Conservation (phyloP, 768 basidiomycete species). For the Pleurotus salmoneostramineus region DNA sequence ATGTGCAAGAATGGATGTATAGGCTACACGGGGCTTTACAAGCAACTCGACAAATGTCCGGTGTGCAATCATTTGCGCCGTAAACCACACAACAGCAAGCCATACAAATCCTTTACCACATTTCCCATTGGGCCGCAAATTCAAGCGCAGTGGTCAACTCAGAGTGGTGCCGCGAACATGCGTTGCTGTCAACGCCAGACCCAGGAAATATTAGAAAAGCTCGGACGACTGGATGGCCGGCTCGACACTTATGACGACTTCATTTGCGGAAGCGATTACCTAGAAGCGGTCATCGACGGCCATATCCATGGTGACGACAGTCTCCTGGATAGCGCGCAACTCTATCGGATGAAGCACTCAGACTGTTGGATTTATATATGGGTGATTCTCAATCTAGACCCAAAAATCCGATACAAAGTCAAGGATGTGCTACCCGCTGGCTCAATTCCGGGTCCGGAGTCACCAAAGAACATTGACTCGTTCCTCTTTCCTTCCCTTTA, state of each 20-base stretch:
- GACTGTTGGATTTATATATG: slow-evolving; percentile 41
- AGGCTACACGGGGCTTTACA: slow-evolving; percentile 31
- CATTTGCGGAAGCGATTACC: slow-evolving; percentile 22
- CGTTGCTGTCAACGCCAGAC: slow-evolving; percentile 14
- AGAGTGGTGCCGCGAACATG: slow-evolving; percentile 17
- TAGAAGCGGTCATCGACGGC: slow-evolving; percentile 12
- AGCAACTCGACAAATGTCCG: slow-evolving; percentile 18
- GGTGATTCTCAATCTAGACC: slow-evolving; percentile 27
- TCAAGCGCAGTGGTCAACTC: slow-evolving; percentile 24
- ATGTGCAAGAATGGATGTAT: slow-evolving; percentile 39
- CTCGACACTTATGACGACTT: slow-evolving; percentile 20
- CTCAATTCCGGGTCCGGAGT: slow-evolving; percentile 24
- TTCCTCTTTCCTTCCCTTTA: slow-evolving; percentile 29
- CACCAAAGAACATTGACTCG: slow-evolving; percentile 27
- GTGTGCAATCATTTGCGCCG: slow-evolving; percentile 22
- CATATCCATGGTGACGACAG: slow-evolving; percentile 25
- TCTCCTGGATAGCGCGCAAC: slow-evolving; percentile 37
- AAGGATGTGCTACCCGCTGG: slow-evolving; percentile 17
- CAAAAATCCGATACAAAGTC: slow-evolving; percentile 19
- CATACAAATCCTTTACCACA: slow-evolving; percentile 24
- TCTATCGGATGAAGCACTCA: slow-evolving; percentile 36
- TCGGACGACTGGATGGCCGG: background rate
- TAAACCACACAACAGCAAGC: slow-evolving; percentile 16
- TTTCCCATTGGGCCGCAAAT: slow-evolving; percentile 33
- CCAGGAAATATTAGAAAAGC: slow-evolving; percentile 7